Conservation (phyloP, 768 basidiomycete genomes). For the Gymnopilus dilepis region DNA sequence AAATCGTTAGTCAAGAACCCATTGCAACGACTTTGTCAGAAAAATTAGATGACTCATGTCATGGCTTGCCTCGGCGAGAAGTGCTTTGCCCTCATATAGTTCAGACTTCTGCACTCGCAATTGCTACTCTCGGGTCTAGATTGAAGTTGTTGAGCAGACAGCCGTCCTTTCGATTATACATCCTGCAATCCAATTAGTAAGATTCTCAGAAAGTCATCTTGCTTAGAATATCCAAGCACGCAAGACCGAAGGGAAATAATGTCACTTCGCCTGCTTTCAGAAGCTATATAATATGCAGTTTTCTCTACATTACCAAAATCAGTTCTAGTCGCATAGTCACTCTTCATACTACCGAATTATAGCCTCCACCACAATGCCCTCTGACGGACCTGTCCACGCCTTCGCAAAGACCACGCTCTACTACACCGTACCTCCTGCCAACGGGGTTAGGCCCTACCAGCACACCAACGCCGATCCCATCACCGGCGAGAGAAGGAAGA, state of each 20-base stretch:
- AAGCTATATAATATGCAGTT: neutral
- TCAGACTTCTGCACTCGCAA: too few species aligned
- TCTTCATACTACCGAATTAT: neutral
- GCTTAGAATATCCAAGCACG: neutral
- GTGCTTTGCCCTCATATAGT: too few species aligned
- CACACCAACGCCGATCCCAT: constrained; percentile 37
- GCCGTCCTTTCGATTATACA: too few species aligned
- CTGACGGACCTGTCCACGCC: constrained; percentile 8
- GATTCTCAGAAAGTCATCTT: neutral
- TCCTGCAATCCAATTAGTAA: neutral
- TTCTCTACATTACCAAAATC: neutral
- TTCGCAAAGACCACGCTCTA: constrained; percentile 36
- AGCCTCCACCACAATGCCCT: neutral
- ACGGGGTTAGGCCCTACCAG: constrained; percentile 47
- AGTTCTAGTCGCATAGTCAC: neutral
- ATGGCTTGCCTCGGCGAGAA: too few species aligned
- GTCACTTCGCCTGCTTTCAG: neutral
- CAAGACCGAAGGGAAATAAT: neutral
- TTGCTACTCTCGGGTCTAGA: too few species aligned
- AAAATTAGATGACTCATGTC: too few species aligned
- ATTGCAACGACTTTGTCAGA: too few species aligned
- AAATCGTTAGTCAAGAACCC: too few species aligned
- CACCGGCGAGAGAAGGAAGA: constrained; percentile 41
- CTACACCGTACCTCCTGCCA: constrained; percentile 43
- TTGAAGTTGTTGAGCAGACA: too few species aligned